Evolutionary conservation across 768 basidiomycete species (phyloP).

Genomic region (Naganishia antarctica): DNA sequence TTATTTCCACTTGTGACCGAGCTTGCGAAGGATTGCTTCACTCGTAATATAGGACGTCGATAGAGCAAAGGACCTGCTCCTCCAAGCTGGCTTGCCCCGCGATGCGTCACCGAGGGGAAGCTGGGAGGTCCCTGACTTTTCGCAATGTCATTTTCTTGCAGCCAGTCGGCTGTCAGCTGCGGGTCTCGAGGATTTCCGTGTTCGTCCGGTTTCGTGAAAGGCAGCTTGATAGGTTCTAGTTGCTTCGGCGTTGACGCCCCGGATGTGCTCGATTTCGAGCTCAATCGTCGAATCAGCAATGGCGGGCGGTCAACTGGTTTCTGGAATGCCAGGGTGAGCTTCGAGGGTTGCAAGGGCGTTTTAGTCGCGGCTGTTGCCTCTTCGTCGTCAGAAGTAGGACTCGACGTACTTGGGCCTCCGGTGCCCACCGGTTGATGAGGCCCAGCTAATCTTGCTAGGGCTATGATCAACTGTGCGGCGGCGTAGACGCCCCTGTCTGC

Average conservation of each 20-base stretch:
- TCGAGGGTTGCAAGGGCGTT: neutral
- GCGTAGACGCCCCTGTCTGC: conserved; percentile 61
- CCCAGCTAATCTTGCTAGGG: conserved; percentile 63
- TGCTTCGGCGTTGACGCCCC: conserved; percentile 14
- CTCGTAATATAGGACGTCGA: conserved; percentile 4
- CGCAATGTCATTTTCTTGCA: neutral
- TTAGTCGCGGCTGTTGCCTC: neutral
- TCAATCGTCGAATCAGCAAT: neutral
- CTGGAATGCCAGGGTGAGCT: neutral
- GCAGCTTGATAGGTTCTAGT: neutral
- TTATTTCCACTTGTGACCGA: conserved; percentile 9
- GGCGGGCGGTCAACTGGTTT: neutral
- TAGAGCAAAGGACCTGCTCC: neutral
- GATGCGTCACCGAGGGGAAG: too few relatives aligned
- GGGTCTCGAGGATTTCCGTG: too few relatives aligned
- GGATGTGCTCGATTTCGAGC: conserved; percentile 4
- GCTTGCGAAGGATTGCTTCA: conserved; percentile 11
- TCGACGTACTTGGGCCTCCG: neutral
- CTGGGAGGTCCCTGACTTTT: neutral
- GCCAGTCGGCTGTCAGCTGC: neutral
- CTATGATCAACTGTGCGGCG: conserved; percentile 69
- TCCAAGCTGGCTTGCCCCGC: neutral
- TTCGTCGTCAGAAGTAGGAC: conserved; percentile 8
- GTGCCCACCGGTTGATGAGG: neutral
- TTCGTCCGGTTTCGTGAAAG: neutral